Evolutionary conservation across 1,284 basidiomycete genomes (phyloP).

Genomic region (Neonothopanus nambi): DNA sequence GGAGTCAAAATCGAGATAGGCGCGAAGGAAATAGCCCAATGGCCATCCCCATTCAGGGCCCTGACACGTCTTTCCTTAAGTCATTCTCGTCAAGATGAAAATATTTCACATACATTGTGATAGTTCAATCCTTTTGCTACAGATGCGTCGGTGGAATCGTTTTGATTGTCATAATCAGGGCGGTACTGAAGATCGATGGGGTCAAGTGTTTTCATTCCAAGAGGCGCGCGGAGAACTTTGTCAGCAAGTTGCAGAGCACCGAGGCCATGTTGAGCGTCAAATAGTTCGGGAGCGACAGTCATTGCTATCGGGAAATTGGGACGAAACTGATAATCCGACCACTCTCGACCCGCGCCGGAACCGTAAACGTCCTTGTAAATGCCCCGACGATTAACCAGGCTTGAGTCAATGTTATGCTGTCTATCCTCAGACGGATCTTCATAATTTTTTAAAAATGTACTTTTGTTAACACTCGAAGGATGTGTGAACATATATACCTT

Average conservation of each 20-base stretch:
- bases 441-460: constrained; percentile 6
- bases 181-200: constrained; percentile 84
- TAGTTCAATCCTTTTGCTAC: constrained; percentile 93
- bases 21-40: constrained; percentile 91
- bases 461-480: constrained; percentile 8
- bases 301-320: constrained; percentile 95
- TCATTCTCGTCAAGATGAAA: constrained; percentile 9
- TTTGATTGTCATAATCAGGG: constrained; percentile 88
- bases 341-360: constrained; percentile 83
- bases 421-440: constrained; percentile 76
- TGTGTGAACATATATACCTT: constrained; percentile 23
- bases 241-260: constrained; percentile 78
- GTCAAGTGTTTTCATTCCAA: constrained; percentile 95
- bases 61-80: constrained; percentile 33
- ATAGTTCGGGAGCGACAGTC: constrained; percentile 96
- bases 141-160: constrained; percentile 79
- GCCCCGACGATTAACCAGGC: constrained; percentile 84
- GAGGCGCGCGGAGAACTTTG: constrained; percentile 72
- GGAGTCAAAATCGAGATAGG: constrained; percentile 86
- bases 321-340: constrained; percentile 95
- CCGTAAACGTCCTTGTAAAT: constrained; percentile 99
- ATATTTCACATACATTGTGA: constrained; percentile 58
- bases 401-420: constrained; percentile 71
- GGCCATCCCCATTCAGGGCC: constrained; percentile 95
- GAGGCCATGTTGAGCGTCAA: constrained; percentile 80